Evolutionary conservation across 2,329 filamentous ascomycete species (phyloP).

Genomic region (Pestalotiopsis fici): DNA sequence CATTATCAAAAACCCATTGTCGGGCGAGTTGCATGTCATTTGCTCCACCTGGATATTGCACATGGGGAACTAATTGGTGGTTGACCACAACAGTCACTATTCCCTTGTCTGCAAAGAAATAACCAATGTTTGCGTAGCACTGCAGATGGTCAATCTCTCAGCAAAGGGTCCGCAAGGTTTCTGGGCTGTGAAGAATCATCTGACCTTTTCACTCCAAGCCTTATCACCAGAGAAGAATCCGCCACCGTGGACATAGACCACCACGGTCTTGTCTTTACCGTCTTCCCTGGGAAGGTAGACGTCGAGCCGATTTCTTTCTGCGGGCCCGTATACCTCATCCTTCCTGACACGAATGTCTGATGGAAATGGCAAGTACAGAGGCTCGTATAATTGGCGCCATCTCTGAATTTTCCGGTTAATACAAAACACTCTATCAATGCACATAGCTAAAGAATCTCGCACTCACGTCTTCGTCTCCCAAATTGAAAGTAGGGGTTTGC

Average conservation of each 20-base stretch:
- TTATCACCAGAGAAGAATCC: conserved; percentile 1
- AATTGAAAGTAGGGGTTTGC: background rate
- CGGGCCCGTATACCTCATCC: background rate
- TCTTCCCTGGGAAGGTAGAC: background rate
- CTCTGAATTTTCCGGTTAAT: background rate
- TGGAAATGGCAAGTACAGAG: background rate
- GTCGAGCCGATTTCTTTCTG: background rate
- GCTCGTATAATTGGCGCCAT: background rate
- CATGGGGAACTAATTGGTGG: background rate
- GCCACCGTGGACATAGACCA: background rate
- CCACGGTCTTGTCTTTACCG: background rate
- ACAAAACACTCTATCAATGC: background rate
- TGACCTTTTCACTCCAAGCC: conserved; percentile 4
- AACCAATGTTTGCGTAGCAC: conserved; percentile 4
- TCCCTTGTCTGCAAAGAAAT: background rate
- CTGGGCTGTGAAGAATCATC: background rate
- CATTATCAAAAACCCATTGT: background rate
- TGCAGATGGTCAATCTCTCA: background rate
- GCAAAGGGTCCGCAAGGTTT: no score
- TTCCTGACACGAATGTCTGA: background rate
- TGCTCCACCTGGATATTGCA: background rate
- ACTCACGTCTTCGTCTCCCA: background rate
- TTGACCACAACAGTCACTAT: background rate
- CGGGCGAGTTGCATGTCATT: background rate
- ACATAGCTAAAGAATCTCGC: background rate